These are phyloP conservation scores for Knoxdaviesia capensis DNA, from an alignment of 2,329 filamentous ascomycete genomes.

Conservation along the genomic window DNA sequence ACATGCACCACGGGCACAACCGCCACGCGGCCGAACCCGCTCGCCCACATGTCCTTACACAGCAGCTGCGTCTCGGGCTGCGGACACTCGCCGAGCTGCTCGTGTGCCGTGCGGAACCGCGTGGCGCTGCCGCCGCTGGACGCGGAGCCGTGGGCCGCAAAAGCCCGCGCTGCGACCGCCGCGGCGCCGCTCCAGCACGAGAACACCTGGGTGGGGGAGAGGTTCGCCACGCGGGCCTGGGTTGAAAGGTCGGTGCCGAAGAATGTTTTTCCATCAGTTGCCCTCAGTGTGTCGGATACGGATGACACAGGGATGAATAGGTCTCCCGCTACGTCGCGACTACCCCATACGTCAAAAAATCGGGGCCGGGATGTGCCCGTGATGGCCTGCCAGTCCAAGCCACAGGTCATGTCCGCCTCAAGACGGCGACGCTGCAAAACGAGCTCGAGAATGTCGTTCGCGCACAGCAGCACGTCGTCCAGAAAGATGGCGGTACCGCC, in stretches of 20 bases:
- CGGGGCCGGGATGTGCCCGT: constrained; percentile 20
- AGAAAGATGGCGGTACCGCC: constrained; percentile 28
- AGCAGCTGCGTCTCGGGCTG: constrained; percentile 35
- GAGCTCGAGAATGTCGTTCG: constrained; percentile 36
- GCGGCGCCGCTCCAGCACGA: constrained; percentile 39
- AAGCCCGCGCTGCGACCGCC: constrained; percentile 14
- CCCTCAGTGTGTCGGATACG: no score
- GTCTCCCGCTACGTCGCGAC: no score
- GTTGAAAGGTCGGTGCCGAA: constrained; percentile 21
- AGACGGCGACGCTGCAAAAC: constrained; percentile 23
- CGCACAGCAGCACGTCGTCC: constrained; percentile 30
- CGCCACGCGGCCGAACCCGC: constrained; percentile 28
- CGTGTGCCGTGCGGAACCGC: constrained; percentile 18
- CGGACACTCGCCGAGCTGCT: constrained; percentile 20
- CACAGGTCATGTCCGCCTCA: constrained; percentile 33
- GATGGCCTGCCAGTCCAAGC: constrained; percentile 30
- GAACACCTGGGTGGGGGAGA: constrained; percentile 15
- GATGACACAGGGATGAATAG: no score
- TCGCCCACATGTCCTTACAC: constrained; percentile 34
- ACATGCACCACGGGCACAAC: constrained; percentile 34
- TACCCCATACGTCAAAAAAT: constrained; percentile 34
- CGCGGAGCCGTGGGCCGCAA: constrained; percentile 16
- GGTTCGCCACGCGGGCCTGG: constrained; percentile 12
- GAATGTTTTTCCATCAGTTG: constrained; percentile 6
- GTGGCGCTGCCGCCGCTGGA: constrained; percentile 11